Conservation (phyloP, 352 stramenopile genomes). For the Globisporangium orthogonon region DNA sequence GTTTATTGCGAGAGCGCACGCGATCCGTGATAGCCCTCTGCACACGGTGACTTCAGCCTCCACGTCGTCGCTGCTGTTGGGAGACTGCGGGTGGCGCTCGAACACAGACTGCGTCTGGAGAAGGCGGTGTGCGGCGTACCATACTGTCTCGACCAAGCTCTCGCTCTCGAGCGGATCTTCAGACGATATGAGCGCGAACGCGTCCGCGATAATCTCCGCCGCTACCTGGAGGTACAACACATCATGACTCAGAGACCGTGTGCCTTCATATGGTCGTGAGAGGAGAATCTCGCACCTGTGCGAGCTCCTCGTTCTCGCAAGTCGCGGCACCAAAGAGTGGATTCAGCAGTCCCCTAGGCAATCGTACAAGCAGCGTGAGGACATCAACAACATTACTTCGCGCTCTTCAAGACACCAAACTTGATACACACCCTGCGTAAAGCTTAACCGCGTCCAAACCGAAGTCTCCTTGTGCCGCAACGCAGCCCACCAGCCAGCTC, state of each 20-base stretch:
- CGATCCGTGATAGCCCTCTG: constrained; percentile 32
- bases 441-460: constrained; percentile 36
- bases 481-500: constrained; percentile 53
- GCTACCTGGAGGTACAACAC: constrained; percentile 26
- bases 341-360: constrained; percentile 30
- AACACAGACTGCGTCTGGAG: constrained; percentile 21
- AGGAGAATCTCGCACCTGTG: constrained; percentile 23
- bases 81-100: constrained; percentile 3
- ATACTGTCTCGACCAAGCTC: constrained; percentile 18
- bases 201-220: constrained; percentile 55
- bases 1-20: constrained; percentile 39
- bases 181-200: constrained; percentile 28
- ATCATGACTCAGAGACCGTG: neutral
- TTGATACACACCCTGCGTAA: constrained; percentile 18
- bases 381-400: neutral
- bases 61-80: constrained; percentile 8
- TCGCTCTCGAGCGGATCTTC: constrained; percentile 15
- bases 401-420: neutral
- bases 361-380: neutral
- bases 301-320: constrained; percentile 29
- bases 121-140: constrained; percentile 20
- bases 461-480: constrained; percentile 39
- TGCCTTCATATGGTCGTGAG: neutral
- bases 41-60: constrained; percentile 15
- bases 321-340: constrained; percentile 27